These are phyloP conservation scores for Podospora pseudoanserina DNA, from an alignment of 495 filamentous ascomycete genomes.

Conservation along the genomic window DNA sequence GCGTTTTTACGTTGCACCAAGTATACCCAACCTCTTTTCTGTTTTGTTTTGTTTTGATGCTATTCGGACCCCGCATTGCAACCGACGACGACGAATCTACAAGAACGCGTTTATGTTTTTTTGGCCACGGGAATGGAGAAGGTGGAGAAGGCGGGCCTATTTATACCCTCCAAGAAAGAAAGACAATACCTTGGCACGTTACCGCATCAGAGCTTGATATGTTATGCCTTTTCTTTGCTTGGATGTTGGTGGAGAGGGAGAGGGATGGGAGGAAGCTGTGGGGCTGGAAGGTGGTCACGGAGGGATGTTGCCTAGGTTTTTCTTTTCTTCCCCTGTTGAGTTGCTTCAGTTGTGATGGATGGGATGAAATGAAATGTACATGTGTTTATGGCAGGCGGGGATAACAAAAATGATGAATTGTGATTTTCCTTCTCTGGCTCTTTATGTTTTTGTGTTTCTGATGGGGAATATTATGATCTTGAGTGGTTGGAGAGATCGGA, in stretches of 20 bases:
- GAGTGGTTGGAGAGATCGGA: too few relatives aligned
- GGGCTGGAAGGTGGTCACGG: background rate
- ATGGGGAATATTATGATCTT: too few relatives aligned
- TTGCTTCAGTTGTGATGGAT: background rate
- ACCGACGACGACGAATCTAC: background rate
- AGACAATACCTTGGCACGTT: background rate
- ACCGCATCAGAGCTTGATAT: background rate
- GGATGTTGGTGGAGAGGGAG: background rate
- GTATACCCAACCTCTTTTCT: constrained; percentile 15
- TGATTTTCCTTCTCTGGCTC: background rate
- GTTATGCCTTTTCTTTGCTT: background rate
- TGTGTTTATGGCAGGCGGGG: background rate
- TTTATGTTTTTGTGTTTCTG: background rate
- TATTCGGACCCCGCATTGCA: background rate
- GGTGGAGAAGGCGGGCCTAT: background rate
- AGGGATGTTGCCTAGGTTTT: background rate
- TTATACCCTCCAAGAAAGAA: background rate
- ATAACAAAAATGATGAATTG: background rate
- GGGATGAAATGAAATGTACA: background rate
- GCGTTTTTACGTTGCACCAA: background rate
- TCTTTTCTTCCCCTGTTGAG: background rate
- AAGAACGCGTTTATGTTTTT: background rate
- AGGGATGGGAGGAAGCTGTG: background rate
- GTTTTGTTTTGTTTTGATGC: background rate
- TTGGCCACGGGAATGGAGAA: background rate